Evolutionary conservation across 78 protist genomes (phyloP).

Genomic region (Pelomyxa schiedti): DNA sequence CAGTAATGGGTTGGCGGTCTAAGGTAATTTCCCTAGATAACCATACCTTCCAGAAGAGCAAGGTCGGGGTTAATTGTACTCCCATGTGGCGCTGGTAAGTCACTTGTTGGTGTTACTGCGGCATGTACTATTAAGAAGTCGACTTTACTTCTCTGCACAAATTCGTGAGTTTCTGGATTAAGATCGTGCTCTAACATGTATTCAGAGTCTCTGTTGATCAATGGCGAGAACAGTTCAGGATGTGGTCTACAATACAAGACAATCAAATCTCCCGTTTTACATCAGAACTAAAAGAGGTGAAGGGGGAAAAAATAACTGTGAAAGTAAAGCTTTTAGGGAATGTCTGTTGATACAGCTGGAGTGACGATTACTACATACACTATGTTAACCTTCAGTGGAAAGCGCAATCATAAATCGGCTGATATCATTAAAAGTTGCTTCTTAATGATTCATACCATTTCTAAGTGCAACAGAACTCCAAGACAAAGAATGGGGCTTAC

Average conservation of each 20-base stretch:
- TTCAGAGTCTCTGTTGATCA: constrained; percentile 82
- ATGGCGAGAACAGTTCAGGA: constrained; percentile 80
- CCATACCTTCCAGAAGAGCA: constrained; percentile 93
- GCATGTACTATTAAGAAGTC: constrained; percentile 68
- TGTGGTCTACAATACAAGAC: constrained; percentile 66
- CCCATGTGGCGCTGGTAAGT: constrained; percentile 99
- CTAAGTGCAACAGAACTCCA: constrained; percentile 7
- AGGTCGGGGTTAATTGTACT: constrained; percentile 96
- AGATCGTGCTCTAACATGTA: not conserved
- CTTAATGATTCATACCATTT: not conserved
- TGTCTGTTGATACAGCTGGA: too few species aligned
- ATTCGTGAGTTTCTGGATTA: not conserved
- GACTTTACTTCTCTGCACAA: constrained; percentile 76
- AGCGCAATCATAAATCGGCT: constrained; percentile 55
- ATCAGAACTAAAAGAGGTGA: constrained; percentile 28
- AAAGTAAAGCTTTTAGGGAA: too few species aligned
- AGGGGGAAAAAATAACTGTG: too few species aligned
- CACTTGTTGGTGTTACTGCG: constrained; percentile 94
- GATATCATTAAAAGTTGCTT: constrained; percentile 49
- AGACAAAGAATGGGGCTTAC: constrained; percentile 91
- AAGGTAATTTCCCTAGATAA: constrained; percentile 73
- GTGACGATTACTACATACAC: constrained; percentile 88
- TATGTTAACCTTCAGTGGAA: constrained; percentile 75
- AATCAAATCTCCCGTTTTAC: constrained; percentile 58
- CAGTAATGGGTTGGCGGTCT: constrained; percentile 40